Conservation (phyloP, 176 grass and related monocot genomes). For the Eleusine indica region DNA sequence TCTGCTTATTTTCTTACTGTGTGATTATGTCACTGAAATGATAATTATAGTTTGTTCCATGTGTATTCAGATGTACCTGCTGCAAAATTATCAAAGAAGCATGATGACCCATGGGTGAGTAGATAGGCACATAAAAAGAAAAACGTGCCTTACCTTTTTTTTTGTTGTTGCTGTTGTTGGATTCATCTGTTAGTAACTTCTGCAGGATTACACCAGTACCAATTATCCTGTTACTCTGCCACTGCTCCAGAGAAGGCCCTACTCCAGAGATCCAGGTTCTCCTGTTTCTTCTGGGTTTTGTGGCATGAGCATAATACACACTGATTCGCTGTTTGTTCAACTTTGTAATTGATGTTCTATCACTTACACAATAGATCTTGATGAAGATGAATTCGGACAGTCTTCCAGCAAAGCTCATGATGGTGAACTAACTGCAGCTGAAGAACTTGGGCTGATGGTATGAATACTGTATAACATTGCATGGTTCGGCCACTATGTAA, state of each 20-base stretch:
- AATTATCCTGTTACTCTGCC: constrained; percentile 57
- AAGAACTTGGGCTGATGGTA: constrained; percentile 64
- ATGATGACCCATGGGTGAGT: constrained; percentile 47
- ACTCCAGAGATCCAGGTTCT: constrained; percentile 58
- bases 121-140: constrained; percentile 12
- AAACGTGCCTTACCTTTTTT: background rate
- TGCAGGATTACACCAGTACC: constrained; percentile 49
- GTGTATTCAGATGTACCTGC: constrained; percentile 23
- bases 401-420: constrained; percentile 36
- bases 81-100: constrained; percentile 36
- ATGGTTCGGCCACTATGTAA: constrained; percentile 5
- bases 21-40: background rate
- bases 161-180: background rate
- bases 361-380: constrained; percentile 41
- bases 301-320: background rate
- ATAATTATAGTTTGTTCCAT: constrained; percentile 11
- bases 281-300: constrained; percentile 3
- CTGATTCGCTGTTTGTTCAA: background rate
- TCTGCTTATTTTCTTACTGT: background rate
- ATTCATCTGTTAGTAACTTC: background rate
- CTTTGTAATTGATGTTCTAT: background rate
- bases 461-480: constrained; percentile 31
- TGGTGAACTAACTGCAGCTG: constrained; percentile 49
- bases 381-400: constrained; percentile 48
- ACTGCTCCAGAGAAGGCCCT: constrained; percentile 31